phyloP scores from a whole-genome alignment of 2,329 filamentous ascomycete genomes.

The Neocucurbitaria cava region DNA sequence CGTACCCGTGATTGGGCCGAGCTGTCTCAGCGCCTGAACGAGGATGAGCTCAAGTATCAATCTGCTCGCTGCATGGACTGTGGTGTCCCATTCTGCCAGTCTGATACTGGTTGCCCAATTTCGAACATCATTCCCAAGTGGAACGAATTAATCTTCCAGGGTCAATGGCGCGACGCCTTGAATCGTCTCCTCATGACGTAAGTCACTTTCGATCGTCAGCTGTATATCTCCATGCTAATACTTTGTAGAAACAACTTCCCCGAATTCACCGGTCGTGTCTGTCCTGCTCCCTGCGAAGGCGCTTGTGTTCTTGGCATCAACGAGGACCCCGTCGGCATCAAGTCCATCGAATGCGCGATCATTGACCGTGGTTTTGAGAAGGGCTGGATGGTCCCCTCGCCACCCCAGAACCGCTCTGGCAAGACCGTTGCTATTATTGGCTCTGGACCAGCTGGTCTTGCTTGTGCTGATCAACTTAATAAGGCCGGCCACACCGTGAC shows the following conservation, averaged over 20 bases:
- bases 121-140: slow-evolving; percentile 98
- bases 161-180: slow-evolving; percentile 87
- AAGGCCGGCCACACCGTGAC: slow-evolving; percentile 87
- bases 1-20: slow-evolving; percentile 94
- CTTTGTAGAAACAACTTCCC: slow-evolving; percentile 99
- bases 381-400: slow-evolving; percentile 93
- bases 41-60: slow-evolving; percentile 97
- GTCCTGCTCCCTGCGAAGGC: slow-evolving; percentile 94
- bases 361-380: slow-evolving; percentile 97
- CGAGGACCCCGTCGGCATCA: slow-evolving; percentile 96
- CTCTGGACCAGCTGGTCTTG: slow-evolving; percentile 89
- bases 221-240: no score
- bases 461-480: slow-evolving; percentile 92
- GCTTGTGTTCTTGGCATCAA: slow-evolving; percentile 96
- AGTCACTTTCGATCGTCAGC: no score
- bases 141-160: slow-evolving; percentile 75
- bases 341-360: slow-evolving; percentile 97
- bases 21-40: slow-evolving; percentile 82
- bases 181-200: slow-evolving; percentile 93
- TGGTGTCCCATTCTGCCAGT: slow-evolving; percentile 97
- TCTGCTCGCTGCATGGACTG: slow-evolving; percentile 98
- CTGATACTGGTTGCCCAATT: slow-evolving; percentile 93
- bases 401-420: slow-evolving; percentile 80
- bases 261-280: slow-evolving; percentile 96
- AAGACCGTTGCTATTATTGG: slow-evolving; percentile 90